Conservation (phyloP, 495 filamentous ascomycete genomes). For the Penicillium pancosmium region DNA sequence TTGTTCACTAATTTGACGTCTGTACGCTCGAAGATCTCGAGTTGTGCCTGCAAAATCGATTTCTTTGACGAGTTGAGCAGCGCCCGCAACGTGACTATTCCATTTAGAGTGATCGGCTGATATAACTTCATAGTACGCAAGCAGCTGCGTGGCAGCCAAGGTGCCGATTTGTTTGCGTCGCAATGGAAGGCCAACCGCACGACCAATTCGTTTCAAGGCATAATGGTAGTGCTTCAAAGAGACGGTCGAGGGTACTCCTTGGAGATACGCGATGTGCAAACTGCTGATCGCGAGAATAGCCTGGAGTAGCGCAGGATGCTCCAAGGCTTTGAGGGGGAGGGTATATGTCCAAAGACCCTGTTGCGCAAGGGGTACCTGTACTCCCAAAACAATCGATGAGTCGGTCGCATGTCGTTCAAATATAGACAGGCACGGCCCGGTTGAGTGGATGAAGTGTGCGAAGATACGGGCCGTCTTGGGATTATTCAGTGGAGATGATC, state of each 20-base stretch:
- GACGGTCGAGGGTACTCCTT: constrained; percentile 68
- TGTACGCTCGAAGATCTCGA: constrained; percentile 63
- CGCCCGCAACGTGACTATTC: constrained; percentile 87
- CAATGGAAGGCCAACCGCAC: constrained; percentile 67
- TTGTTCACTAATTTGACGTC: constrained; percentile 34
- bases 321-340: constrained; percentile 80
- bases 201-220: constrained; percentile 74
- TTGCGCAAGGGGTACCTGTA: constrained; percentile 64
- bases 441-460: constrained; percentile 89
- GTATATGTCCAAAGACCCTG: constrained; percentile 88
- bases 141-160: constrained; percentile 81
- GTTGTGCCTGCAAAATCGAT: constrained; percentile 76
- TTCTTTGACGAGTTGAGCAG: constrained; percentile 79
- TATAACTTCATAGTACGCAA: constrained; percentile 94
- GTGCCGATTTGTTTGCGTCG: constrained; percentile 80
- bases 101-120: constrained; percentile 94
- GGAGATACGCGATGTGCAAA: constrained; percentile 85
- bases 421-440: constrained; percentile 82
- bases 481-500: constrained; percentile 81
- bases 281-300: constrained; percentile 88
- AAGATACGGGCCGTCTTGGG: constrained; percentile 83
- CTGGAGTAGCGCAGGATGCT: constrained; percentile 83
- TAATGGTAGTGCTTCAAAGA: constrained; percentile 93
- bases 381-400: constrained; percentile 70
- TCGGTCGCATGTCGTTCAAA: constrained; percentile 85